Percentiles rank a stretch among this genome's conserved stretches.
Evolutionary conservation across 441 rosid genomes (phyloP).

Genomic region (Melastoma candidum): DNA sequence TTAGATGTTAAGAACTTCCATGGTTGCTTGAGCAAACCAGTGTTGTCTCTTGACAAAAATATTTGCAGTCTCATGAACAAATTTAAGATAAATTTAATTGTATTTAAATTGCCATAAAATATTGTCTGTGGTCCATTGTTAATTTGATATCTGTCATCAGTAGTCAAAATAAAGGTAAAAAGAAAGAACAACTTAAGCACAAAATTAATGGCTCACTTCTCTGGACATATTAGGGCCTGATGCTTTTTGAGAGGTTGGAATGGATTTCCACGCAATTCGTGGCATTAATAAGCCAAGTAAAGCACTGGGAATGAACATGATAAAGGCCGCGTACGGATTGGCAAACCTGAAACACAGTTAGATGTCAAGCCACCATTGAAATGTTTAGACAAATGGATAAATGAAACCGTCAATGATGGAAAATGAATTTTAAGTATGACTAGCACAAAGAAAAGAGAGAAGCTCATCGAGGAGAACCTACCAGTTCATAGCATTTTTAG

Average conservation of each 20-base stretch:
- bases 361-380: conserved; percentile 5
- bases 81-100: too few relatives aligned
- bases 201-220: conserved; percentile 36
- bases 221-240: conserved; percentile 45
- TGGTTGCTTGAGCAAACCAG: too few relatives aligned
- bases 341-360: conserved; percentile 72
- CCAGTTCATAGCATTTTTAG: conserved; percentile 87
- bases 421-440: too few relatives aligned
- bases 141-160: too few relatives aligned
- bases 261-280: conserved; percentile 37
- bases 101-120: too few relatives aligned
- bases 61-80: too few relatives aligned
- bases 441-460: background rate
- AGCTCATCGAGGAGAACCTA: conserved; percentile 23
- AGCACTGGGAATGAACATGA: conserved; percentile 84
- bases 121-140: too few relatives aligned
- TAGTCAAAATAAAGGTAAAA: too few relatives aligned
- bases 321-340: conserved; percentile 70
- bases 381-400: background rate
- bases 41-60: too few relatives aligned
- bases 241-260: conserved; percentile 59
- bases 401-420: too few relatives aligned
- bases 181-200: too few relatives aligned
- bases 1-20: too few relatives aligned
- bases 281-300: conserved; percentile 76